These are phyloP conservation scores for Paracoccidioides lutzii DNA, from an alignment of 2,329 filamentous ascomycete species.

Conservation along the genomic window DNA sequence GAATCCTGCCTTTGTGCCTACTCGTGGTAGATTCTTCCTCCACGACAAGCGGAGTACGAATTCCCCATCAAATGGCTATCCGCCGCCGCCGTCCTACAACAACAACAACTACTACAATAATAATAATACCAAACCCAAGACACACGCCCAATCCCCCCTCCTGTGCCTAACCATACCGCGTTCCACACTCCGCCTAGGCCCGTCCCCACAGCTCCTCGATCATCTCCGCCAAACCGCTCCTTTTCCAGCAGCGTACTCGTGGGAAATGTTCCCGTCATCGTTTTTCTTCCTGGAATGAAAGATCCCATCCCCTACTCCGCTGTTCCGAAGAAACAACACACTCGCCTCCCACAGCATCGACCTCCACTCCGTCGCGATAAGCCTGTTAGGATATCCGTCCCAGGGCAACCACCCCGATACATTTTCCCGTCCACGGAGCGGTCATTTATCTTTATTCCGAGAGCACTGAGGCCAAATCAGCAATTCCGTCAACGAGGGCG, in stretches of 20 bases:
- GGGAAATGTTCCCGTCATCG: constrained; percentile 72
- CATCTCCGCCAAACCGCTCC: constrained; percentile 56
- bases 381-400: constrained; percentile 84
- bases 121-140: constrained; percentile 40
- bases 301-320: constrained; percentile 58
- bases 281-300: constrained; percentile 65
- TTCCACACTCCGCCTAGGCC: constrained; percentile 22
- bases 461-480: constrained; percentile 84
- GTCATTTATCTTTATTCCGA: constrained; percentile 96
- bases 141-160: constrained; percentile 24
- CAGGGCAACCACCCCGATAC: constrained; percentile 65
- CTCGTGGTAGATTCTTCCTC: constrained; percentile 91
- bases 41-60: constrained; percentile 78
- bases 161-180: constrained; percentile 15
- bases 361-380: constrained; percentile 91
- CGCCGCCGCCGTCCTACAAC: constrained; percentile 18
- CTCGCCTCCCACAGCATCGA: constrained; percentile 83
- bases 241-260: constrained; percentile 75
- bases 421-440: constrained; percentile 82
- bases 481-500: constrained; percentile 55
- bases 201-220: constrained; percentile 38
- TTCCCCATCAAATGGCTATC: constrained; percentile 64
- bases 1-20: constrained; percentile 87
- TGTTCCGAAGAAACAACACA: constrained; percentile 78
- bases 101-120: not conserved